Conservation (phyloP, 169 alveolate genomes). For the Plasmodium chabaudi region DNA sequence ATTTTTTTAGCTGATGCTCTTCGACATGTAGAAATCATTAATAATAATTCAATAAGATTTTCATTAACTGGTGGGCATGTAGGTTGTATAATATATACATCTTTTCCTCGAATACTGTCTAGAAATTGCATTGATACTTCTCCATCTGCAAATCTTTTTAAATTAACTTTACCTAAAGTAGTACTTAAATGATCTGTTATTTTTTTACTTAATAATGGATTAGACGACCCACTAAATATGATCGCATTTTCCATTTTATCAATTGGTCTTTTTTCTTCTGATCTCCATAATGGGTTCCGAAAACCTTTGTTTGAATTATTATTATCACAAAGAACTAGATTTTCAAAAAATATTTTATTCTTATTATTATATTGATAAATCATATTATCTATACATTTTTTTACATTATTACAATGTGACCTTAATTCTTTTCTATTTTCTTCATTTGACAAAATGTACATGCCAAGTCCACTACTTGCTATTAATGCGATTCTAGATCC, state of each 20-base stretch:
- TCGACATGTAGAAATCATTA: conserved; percentile 95
- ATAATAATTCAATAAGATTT: conserved; percentile 94
- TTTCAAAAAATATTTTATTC: background rate
- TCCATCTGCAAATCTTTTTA: conserved; percentile 96
- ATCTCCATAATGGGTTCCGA: conserved; percentile 75
- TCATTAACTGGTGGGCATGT: conserved; percentile 98
- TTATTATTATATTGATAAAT: background rate
- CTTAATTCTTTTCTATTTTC: conserved; percentile 45
- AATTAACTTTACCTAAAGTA: conserved; percentile 82
- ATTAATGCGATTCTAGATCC: conserved; percentile 1
- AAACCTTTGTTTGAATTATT: conserved; percentile 17
- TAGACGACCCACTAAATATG: conserved; percentile 77
- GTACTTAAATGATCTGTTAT: conserved; percentile 83
- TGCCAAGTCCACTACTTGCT: conserved; percentile 32
- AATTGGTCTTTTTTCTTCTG: conserved; percentile 76
- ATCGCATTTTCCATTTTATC: conserved; percentile 78
- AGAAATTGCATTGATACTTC: conserved; percentile 91
- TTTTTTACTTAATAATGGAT: conserved; percentile 76
- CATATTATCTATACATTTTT: conserved; percentile 8
- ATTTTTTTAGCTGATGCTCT: conserved; percentile 96
- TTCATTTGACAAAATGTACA: conserved; percentile 23
- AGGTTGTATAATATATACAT: conserved; percentile 95
- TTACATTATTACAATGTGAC: conserved; percentile 9
- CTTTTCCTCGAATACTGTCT: conserved; percentile 93
- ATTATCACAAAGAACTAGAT: background rate